These are phyloP conservation scores for Coniochaeta hoffmannii DNA, from an alignment of 2,329 filamentous ascomycete species.

Conservation along the genomic window DNA sequence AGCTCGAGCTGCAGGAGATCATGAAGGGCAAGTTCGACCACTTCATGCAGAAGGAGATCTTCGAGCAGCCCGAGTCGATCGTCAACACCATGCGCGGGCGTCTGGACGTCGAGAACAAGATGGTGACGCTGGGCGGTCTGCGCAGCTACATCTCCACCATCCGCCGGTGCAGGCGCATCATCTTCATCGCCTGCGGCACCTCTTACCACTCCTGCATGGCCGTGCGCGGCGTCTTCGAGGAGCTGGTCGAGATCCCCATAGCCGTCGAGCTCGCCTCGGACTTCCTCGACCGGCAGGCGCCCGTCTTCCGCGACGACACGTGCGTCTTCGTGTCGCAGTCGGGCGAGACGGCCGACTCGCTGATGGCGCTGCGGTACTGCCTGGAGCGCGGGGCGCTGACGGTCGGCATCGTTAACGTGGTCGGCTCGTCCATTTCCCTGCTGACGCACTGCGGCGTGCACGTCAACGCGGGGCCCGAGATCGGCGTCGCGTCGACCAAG, in stretches of 20 bases:
- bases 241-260: slow-evolving; percentile 96
- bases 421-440: slow-evolving; percentile 96
- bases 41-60: slow-evolving; percentile 99
- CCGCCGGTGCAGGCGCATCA: slow-evolving; percentile 90
- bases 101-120: slow-evolving; percentile 87
- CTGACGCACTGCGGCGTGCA: slow-evolving; percentile 99
- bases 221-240: slow-evolving; percentile 94
- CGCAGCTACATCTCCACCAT: slow-evolving; percentile 96
- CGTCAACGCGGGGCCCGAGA: slow-evolving; percentile 97
- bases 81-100: slow-evolving; percentile 99
- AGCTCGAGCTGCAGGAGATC: slow-evolving; percentile 98
- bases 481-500: slow-evolving; percentile 98
- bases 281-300: slow-evolving; percentile 93
- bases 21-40: slow-evolving; percentile 99
- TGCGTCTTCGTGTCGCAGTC: slow-evolving; percentile 99
- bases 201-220: slow-evolving; percentile 99
- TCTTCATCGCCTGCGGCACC: slow-evolving; percentile 98
- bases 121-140: slow-evolving; percentile 89
- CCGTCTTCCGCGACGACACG: slow-evolving; percentile 98
- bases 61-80: slow-evolving; percentile 98
- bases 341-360: slow-evolving; percentile 94
- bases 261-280: slow-evolving; percentile 95
- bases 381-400: slow-evolving; percentile 94
- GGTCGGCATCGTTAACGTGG: slow-evolving; percentile 96
- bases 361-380: slow-evolving; percentile 96